phyloP scores from a whole-genome alignment of 179 eudicot genomes.

The Silene noctiflora region DNA sequence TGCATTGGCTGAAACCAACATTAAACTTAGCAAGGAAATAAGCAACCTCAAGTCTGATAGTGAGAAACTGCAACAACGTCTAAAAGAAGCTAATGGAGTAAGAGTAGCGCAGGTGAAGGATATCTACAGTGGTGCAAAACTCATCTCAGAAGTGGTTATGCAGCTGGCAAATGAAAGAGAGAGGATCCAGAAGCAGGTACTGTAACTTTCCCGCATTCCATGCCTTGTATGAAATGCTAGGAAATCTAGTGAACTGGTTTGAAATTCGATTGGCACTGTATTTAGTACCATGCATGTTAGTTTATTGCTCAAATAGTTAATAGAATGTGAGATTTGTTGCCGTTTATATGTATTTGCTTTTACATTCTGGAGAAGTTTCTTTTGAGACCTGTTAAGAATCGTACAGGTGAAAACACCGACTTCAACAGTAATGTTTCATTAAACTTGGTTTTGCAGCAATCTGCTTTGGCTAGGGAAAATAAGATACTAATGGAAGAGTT shows the following conservation, averaged over 20 bases:
- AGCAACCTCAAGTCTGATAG: constrained; percentile 42
- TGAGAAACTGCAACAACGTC: constrained; percentile 38
- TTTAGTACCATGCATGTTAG: too few species aligned
- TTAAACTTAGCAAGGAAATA: constrained; percentile 52
- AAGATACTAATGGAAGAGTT: constrained; percentile 51
- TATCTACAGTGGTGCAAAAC: constrained; percentile 44
- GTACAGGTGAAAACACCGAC: too few species aligned
- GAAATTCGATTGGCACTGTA: too few species aligned
- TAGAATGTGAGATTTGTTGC: neutral
- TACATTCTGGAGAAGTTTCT: too few species aligned
- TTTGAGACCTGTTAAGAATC: too few species aligned
- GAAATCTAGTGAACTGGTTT: too few species aligned
- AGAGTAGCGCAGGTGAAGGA: constrained; percentile 52
- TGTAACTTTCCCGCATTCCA: neutral
- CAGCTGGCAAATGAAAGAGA: constrained; percentile 76
- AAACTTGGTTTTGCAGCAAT: constrained; percentile 42
- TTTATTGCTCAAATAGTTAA: too few species aligned
- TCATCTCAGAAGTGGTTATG: constrained; percentile 65
- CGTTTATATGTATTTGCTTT: too few species aligned
- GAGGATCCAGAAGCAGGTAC: constrained; percentile 74
- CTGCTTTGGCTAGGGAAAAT: constrained; percentile 53
- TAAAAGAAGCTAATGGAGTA: constrained; percentile 44
- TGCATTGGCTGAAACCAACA: constrained; percentile 51
- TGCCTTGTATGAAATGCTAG: too few species aligned
- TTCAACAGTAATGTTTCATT: neutral